phyloP scores from a whole-genome alignment of 805 yeast species.

The Pichia cephalocereana region DNA sequence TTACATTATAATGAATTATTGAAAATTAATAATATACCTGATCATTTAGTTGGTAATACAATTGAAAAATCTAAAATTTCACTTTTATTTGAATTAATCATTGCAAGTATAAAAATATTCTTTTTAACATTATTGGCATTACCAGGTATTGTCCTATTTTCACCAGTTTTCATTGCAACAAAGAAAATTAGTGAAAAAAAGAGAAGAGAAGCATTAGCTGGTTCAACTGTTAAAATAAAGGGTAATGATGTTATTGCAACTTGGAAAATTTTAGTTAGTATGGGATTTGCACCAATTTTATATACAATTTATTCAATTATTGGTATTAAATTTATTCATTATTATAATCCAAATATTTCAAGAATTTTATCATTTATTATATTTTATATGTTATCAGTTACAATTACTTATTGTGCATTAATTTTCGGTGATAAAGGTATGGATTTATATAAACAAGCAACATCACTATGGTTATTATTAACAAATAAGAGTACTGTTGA shows the following conservation, averaged over 20 bases:
- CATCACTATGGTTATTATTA: slow-evolving; percentile 67
- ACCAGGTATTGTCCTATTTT: slow-evolving; percentile 82
- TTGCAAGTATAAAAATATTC: slow-evolving; percentile 36
- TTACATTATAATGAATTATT: slow-evolving; percentile 57
- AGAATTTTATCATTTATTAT: slow-evolving; percentile 27
- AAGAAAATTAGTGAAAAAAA: slow-evolving; percentile 65
- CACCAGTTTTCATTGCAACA: slow-evolving; percentile 80
- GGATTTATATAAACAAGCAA: slow-evolving; percentile 74
- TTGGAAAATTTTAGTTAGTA: slow-evolving; percentile 86
- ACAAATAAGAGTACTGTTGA: slow-evolving; percentile 47
- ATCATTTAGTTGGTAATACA: slow-evolving; percentile 47
- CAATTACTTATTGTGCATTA: slow-evolving; percentile 83
- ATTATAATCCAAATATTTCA: slow-evolving; percentile 16
- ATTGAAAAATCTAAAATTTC: slow-evolving; percentile 17
- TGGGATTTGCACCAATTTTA: slow-evolving; percentile 82
- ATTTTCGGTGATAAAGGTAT: slow-evolving; percentile 88
- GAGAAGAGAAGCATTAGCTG: slow-evolving; percentile 71
- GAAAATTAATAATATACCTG: slow-evolving; percentile 41
- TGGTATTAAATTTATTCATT: slow-evolving; percentile 33
- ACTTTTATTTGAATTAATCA: slow-evolving; percentile 18
- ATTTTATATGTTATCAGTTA: slow-evolving; percentile 56
- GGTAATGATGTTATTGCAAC: slow-evolving; percentile 95
- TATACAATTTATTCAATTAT: slow-evolving; percentile 72
- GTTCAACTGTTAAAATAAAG: slow-evolving; percentile 79
- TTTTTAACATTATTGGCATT: slow-evolving; percentile 55